phyloP scores from a whole-genome alignment of 441 rosid genomes.

The Eruca vesicaria region DNA sequence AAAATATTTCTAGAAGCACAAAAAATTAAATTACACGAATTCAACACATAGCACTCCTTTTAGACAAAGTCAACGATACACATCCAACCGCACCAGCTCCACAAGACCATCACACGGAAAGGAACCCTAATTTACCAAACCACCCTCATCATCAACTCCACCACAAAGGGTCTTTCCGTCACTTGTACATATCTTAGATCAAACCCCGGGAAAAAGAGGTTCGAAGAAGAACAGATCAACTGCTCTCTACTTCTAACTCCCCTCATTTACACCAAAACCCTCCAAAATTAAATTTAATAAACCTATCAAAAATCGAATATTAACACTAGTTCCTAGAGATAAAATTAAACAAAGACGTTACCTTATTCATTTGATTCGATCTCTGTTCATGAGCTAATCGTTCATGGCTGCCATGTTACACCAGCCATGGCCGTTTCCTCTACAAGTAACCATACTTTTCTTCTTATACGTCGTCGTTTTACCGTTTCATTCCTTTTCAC shows the following conservation, averaged over 20 bases:
- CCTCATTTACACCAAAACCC: constrained; percentile 24
- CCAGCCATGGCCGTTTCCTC: constrained; percentile 19
- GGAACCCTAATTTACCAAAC: background rate
- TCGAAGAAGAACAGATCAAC: constrained; percentile 33
- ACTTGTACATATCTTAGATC: background rate
- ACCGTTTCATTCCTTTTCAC: constrained; percentile 35
- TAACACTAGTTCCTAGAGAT: background rate
- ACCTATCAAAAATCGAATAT: constrained; percentile 7
- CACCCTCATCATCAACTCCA: background rate
- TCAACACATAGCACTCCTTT: constrained; percentile 1
- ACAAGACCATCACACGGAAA: constrained; percentile 11
- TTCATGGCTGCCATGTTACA: constrained; percentile 16
- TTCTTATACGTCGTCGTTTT: constrained; percentile 5
- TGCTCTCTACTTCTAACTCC: constrained; percentile 23
- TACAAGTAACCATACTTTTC: background rate
- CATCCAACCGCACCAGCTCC: constrained; percentile 34
- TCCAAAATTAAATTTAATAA: background rate
- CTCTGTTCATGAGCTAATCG: constrained; percentile 7
- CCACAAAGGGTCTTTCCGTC: background rate
- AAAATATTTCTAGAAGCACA: constrained; percentile 5
- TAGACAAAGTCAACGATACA: constrained; percentile 22
- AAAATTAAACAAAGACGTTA: constrained; percentile 12
- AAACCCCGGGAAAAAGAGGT: constrained; percentile 22
- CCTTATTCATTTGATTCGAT: background rate
- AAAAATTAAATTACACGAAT: background rate